Percentiles rank a stretch among this genome's conserved stretches.
Conservation (phyloP, 2,329 filamentous ascomycete genomes). For the Akanthomyces lecanii region DNA sequence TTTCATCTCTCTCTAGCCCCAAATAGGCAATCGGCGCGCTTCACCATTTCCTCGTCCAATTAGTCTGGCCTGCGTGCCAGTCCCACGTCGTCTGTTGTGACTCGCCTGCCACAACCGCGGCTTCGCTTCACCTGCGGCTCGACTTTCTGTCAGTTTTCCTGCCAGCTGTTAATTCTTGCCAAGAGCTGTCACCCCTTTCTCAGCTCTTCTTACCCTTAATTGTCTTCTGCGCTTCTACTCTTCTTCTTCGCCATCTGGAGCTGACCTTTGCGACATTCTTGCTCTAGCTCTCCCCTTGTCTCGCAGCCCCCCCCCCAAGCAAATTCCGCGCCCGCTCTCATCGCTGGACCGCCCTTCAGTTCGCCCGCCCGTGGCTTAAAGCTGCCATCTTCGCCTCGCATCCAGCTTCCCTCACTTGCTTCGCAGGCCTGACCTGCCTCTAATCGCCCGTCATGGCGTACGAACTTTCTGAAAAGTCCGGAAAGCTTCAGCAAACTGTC, state of each 20-base stretch:
- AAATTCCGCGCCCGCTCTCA: background rate
- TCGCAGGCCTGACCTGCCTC: constrained; percentile 9
- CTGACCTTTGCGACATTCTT: background rate
- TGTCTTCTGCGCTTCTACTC: background rate
- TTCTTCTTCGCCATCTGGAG: background rate
- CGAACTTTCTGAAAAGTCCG: background rate
- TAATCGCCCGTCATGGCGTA: constrained; percentile 20
- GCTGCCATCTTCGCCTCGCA: background rate
- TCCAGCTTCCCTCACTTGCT: background rate
- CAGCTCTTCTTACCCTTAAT: background rate
- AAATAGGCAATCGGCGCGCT: constrained; percentile 11
- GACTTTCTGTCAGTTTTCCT: background rate
- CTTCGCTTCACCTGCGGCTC: constrained; percentile 10
- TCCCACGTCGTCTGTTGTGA: constrained; percentile 9
- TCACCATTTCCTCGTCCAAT: background rate
- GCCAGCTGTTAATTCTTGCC: background rate
- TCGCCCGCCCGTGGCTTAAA: background rate
- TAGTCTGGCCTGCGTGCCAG: constrained; percentile 7
- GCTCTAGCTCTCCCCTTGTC: background rate
- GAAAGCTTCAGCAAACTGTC: constrained; percentile 15
- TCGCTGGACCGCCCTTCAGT: background rate
- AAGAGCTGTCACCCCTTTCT: background rate
- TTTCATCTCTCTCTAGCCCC: constrained; percentile 7
- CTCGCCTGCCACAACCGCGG: constrained; percentile 1
- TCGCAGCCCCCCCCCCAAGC: background rate